Evolutionary conservation across 1,284 basidiomycete species (phyloP).

Genomic region (Ceratobasidium sp.): DNA sequence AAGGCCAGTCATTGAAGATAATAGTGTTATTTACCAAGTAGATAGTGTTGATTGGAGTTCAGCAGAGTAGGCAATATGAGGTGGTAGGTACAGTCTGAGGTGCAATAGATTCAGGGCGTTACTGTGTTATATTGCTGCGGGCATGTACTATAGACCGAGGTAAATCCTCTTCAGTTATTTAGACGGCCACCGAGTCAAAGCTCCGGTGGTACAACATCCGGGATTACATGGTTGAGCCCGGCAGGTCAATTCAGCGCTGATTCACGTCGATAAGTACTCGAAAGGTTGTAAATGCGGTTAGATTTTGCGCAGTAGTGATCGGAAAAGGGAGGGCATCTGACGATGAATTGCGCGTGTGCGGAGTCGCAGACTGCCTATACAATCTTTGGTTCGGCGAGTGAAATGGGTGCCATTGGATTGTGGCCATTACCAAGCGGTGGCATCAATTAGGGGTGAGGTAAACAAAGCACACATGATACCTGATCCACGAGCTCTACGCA

Average conservation of each 20-base stretch:
- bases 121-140: neutral
- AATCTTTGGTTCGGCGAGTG: neutral
- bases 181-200: neutral
- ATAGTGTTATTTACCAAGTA: neutral
- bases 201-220: neutral
- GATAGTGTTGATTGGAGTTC: neutral
- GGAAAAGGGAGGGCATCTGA: neutral
- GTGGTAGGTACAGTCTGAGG: neutral
- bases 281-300: neutral
- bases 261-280: neutral
- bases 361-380: neutral
- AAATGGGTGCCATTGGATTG: neutral
- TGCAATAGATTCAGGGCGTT: neutral
- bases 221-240: neutral
- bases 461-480: too few relatives aligned
- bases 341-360: neutral
- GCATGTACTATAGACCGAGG: neutral
- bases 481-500: too few relatives aligned
- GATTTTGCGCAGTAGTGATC: neutral
- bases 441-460: neutral
- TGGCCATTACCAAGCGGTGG: neutral
- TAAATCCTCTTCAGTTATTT: neutral
- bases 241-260: neutral
- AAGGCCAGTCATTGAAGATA: neutral
- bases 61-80: neutral